These are phyloP conservation scores for Fragaria vesca DNA, from an alignment of 306 rosid species.

Conservation along the genomic window DNA sequence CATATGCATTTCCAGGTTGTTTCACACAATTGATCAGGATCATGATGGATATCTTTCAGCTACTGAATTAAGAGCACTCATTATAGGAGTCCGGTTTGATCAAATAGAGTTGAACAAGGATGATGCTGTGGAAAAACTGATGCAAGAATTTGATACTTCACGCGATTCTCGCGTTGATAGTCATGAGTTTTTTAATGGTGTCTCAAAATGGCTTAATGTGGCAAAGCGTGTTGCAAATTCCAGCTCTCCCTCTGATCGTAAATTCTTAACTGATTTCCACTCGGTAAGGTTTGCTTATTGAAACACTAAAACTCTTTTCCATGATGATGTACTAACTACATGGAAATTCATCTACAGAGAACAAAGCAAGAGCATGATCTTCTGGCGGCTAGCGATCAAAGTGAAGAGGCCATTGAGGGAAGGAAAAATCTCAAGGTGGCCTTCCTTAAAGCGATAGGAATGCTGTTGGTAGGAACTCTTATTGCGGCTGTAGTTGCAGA, in stretches of 20 bases:
- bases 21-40: constrained; percentile 48
- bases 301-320: not conserved
- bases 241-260: constrained; percentile 48
- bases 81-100: constrained; percentile 69
- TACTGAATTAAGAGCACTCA: constrained; percentile 65
- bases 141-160: constrained; percentile 68
- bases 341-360: constrained; percentile 48
- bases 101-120: constrained; percentile 59
- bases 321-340: not conserved
- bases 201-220: constrained; percentile 58
- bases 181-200: constrained; percentile 55
- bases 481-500: constrained; percentile 85
- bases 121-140: constrained; percentile 55
- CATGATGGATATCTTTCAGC: constrained; percentile 45
- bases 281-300: constrained; percentile 41
- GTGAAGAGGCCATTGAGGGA: constrained; percentile 48
- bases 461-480: constrained; percentile 62
- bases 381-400: constrained; percentile 45
- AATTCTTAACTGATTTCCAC: constrained; percentile 50
- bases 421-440: constrained; percentile 35
- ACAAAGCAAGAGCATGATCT: constrained; percentile 71
- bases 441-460: constrained; percentile 54
- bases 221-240: constrained; percentile 34
- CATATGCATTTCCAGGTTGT: constrained; percentile 48
- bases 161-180: constrained; percentile 32